Evolutionary conservation across 352 stramenopile species (phyloP).

Genomic region (Globisporangium emineosum): DNA sequence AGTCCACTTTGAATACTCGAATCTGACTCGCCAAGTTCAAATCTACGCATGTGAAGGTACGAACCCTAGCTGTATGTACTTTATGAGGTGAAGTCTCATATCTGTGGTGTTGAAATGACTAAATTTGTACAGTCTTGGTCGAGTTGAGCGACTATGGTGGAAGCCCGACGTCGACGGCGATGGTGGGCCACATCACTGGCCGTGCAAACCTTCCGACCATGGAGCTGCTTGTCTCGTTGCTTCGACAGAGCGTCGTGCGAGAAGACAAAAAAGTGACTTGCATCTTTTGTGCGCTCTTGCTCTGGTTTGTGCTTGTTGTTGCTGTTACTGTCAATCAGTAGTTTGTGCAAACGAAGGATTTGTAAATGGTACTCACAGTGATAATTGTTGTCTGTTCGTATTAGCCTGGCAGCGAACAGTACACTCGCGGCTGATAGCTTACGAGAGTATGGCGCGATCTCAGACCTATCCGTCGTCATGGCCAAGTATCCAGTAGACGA

Average conservation of each 20-base stretch:
- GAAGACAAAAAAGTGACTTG: conserved; percentile 79
- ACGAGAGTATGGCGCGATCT: conserved; percentile 49
- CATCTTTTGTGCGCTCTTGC: conserved; percentile 53
- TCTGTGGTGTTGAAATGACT: background rate
- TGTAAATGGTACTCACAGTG: background rate
- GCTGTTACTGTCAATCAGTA: background rate
- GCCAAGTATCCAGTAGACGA: conserved; percentile 70
- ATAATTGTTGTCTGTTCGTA: background rate
- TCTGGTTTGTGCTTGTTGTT: conserved; percentile 38
- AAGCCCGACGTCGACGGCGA: conserved; percentile 23
- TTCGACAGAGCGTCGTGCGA: conserved; percentile 48
- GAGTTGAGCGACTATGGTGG: conserved; percentile 65
- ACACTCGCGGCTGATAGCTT: conserved; percentile 35
- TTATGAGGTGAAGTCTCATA: background rate
- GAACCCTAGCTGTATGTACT: background rate
- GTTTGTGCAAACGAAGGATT: background rate
- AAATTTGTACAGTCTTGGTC: conserved; percentile 36
- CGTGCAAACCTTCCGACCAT: conserved; percentile 26
- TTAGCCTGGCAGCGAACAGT: conserved; percentile 52
- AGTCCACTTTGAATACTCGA: conserved; percentile 64
- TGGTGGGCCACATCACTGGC: conserved; percentile 29
- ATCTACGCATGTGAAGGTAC: conserved; percentile 78
- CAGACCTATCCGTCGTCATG: conserved; percentile 67
- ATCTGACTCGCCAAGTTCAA: conserved; percentile 71
- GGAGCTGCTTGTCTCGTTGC: conserved; percentile 41